Evolutionary conservation across 2,329 filamentous ascomycete genomes (phyloP), one percentile per base, ranked within the genome.

Genomic region (Aureobasidium pullulans): DNA sequence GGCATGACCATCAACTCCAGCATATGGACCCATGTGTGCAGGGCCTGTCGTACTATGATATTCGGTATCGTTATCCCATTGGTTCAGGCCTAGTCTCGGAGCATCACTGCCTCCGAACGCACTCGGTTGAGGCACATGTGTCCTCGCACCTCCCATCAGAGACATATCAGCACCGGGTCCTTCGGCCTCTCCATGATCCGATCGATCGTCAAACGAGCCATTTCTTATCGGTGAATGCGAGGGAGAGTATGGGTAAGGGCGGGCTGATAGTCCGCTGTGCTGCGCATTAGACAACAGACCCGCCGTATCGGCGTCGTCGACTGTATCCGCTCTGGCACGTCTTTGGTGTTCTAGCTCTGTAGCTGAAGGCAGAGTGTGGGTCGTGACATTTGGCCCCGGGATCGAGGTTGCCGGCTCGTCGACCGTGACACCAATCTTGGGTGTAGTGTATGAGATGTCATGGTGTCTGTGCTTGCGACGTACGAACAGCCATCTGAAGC

Each of bases 401-500:
- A 59, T 52, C 5, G 46, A 52, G 1, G 57, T 59, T 23, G 37
- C 46, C 4, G 57, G 57, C 37, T 53, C 39, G 23, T 53, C 47
- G 23, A 40, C 4, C 19, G 19, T 23, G 37, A 53, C 59, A n/a
- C 46, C 58, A 39, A 58, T 31, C 37, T 60, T 53, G 29, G 59
- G 46, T 31, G 53, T 57, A 3, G 42, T 49, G 60, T 79, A 79
- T 28, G 71, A 75, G 5, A 67, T 59, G 62, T 79, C 77, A 6
- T 70, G 61, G 59, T 73, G 68, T 37, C 87, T 81, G 62, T 77
- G 73, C 69, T 84, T 86, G 57, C 83, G 80, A 43, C 90, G 90
- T 15, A 90, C 83, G 63, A 92, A 86, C 19, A 95, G 76, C 91
- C 90, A 96, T 65, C 87, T 82, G 66, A 90, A 82, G 23, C 88